These are phyloP conservation scores for Psilocybe tampanensis DNA, from an alignment of 768 basidiomycete genomes.

Conservation along the genomic window DNA sequence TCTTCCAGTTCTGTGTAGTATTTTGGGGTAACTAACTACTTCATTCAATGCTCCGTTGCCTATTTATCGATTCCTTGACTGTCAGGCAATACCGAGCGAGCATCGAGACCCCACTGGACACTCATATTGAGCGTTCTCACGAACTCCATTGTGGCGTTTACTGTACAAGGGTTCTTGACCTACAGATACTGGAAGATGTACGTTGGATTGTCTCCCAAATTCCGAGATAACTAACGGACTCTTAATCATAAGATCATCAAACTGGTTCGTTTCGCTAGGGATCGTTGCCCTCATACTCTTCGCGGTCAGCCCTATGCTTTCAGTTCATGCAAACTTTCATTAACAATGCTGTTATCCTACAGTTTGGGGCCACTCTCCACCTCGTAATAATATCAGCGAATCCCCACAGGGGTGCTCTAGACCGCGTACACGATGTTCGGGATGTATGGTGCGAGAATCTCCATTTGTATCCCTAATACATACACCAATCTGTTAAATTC, in stretches of 20 bases:
- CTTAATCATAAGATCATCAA: constrained; percentile 4
- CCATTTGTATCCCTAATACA: background rate
- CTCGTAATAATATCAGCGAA: background rate
- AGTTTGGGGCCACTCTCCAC: background rate
- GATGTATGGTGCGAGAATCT: background rate
- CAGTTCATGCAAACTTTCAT: too few species aligned
- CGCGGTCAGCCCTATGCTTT: background rate
- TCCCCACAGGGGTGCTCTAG: background rate
- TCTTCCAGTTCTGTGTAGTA: background rate
- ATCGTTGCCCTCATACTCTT: background rate
- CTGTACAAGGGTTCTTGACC: constrained; percentile 13
- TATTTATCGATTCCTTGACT: background rate
- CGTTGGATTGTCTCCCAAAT: background rate
- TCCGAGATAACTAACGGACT: too few species aligned
- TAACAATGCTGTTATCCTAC: background rate
- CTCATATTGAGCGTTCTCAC: constrained; percentile 7
- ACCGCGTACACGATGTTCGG: background rate
- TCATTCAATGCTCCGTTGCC: background rate
- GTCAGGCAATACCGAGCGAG: background rate
- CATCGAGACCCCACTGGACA: constrained; percentile 7
- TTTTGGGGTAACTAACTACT: constrained; percentile 1
- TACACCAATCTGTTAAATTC: background rate
- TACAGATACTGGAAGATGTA: constrained; percentile 14
- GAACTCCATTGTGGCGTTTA: constrained; percentile 3
- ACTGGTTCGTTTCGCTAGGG: background rate